phyloP scores from a whole-genome alignment of 2,329 filamentous ascomycete species.

The Paracamarosporium sp. region DNA sequence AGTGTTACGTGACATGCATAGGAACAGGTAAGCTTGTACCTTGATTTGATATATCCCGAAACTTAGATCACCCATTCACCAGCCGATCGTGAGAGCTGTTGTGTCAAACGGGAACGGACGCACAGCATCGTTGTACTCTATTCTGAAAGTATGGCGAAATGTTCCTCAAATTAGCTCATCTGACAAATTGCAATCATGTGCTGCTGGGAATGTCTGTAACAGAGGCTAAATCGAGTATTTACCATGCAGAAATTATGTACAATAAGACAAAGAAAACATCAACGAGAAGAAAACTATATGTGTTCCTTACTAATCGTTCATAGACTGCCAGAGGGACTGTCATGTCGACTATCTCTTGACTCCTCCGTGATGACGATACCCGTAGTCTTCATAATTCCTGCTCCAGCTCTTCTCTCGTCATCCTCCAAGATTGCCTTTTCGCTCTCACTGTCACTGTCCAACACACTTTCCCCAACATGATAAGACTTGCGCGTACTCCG shows the following conservation, averaged over 20 bases:
- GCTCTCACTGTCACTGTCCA: conserved; percentile 33
- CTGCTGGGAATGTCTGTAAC: no score
- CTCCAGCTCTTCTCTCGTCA: conserved; percentile 18
- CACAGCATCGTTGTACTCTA: no score
- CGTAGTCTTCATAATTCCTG: conserved; percentile 33
- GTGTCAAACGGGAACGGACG: no score
- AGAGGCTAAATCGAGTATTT: no score
- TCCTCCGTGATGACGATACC: conserved; percentile 25
- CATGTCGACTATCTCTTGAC: neutral
- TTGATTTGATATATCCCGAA: no score
- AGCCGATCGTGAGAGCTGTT: no score
- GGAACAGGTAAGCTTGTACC: no score
- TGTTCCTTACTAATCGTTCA: neutral
- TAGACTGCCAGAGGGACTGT: neutral
- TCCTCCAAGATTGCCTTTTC: conserved; percentile 34
- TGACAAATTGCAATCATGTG: no score
- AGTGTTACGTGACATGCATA: no score
- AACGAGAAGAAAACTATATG: neutral
- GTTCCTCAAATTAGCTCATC: no score
- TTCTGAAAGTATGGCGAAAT: no score
- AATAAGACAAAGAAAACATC: neutral
- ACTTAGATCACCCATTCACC: no score
- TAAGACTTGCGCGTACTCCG: conserved; percentile 7
- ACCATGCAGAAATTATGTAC: neutral
- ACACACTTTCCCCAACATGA: conserved; percentile 24